phyloP scores from a whole-genome alignment of 345 rosid species.

The Raphanus raphanistrum region DNA sequence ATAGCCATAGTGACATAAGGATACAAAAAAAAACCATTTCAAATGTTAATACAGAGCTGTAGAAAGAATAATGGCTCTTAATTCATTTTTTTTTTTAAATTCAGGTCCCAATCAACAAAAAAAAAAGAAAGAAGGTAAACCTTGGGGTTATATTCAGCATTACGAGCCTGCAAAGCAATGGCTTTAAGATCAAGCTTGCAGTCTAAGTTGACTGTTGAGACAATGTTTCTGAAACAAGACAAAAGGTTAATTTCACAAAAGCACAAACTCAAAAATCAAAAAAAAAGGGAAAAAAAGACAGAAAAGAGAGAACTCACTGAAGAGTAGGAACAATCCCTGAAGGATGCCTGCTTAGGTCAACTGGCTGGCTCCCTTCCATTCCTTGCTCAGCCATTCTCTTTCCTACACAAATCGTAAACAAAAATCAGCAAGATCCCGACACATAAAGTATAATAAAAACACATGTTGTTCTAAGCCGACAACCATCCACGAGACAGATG shows the following conservation, averaged over 20 bases:
- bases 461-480: constrained; percentile 12
- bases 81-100: no score
- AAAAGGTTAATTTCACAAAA: background rate
- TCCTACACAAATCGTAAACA: background rate
- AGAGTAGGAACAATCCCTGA: constrained; percentile 96
- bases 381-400: constrained; percentile 72
- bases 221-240: constrained; percentile 52
- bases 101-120: background rate
- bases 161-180: constrained; percentile 79
- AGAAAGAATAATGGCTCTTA: background rate
- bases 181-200: constrained; percentile 84
- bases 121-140: constrained; percentile 33
- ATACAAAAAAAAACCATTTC: background rate
- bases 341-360: constrained; percentile 91
- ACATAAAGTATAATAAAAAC: background rate
- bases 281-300: background rate
- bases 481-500: background rate
- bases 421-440: constrained; percentile 9
- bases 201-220: constrained; percentile 79
- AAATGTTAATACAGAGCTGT: background rate
- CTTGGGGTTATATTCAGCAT: constrained; percentile 89
- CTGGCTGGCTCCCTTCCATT: constrained; percentile 90
- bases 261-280: constrained; percentile 1
- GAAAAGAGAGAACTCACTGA: constrained; percentile 58
- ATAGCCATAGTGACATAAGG: background rate